Evolutionary conservation across 2,329 filamentous ascomycete genomes (phyloP), one percentile per base, ranked within the genome.

Genomic region (Fusarium dlaminii): DNA sequence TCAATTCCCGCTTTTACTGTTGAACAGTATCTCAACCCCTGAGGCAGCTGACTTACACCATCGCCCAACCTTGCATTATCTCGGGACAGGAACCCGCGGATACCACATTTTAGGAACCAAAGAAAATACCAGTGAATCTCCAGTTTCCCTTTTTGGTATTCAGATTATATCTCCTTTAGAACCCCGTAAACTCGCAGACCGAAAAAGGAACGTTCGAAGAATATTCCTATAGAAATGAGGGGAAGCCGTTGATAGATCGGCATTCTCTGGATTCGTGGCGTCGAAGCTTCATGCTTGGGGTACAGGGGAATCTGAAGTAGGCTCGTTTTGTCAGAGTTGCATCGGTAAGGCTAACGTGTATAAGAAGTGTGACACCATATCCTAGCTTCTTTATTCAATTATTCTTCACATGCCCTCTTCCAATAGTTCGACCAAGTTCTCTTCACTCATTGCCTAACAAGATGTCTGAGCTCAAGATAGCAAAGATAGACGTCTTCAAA

Each of bases 401-500:
- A 27, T 15, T 42, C 32, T 15, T 32, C 37, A n/a, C n/a, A 49
- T 27, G 18, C 22, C 24, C 34, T 22, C 42, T 40, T 32, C 22
- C 14, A 56, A 22, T 36, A 30, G 17, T 24, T n/a, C 32, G 27
- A 29, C 46, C 52, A 13, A 14, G 30, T n/a, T 37, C 20, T 43
- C 27, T 20, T 6, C 24, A 32, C 14, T 27, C 18, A 12, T 24
- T n/a, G 15, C 36, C 20, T 7, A n/a, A 14, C 60, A 81, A 6
- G 83, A 74, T 75, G 72, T 49, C 65, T 17, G 68, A 70, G 4
- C 68, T 74, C 42, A 64, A 75, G 43, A 75, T 75, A 39, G 61
- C 57, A 17, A 69, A 65, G n/a, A 75, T 75, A 37, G 72, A 73
- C 27, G 64, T 73, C n/a, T 75, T 73, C 29, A 68, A 72, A 43